Base-by-base conservation (phyloP, 805 yeast species). In the Yamadazyma endophytica region DNA sequence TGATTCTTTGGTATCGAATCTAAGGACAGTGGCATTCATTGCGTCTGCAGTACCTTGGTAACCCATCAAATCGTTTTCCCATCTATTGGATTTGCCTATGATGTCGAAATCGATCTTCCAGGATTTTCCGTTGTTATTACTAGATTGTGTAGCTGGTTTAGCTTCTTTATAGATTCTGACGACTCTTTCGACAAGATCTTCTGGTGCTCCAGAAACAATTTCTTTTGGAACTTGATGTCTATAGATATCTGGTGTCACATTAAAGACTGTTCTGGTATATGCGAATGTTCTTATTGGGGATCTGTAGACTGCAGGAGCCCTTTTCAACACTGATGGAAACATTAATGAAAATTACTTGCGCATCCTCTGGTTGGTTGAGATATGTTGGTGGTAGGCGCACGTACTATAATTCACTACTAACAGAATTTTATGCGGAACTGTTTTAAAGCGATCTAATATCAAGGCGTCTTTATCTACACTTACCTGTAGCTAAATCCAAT, bases 1-100 rank as follows among this genome's bases (percentile, higher is more conserved):
- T 24, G 84, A 74, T 28, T 85, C 90, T 58, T 75, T 79, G 31
- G 79, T 65, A 50, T 77, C 82, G 54, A 85, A 85, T 54, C 78
- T 77, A 68, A 85, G 58, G 52, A 73, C 73, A 6, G 90, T 80
- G 12, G 82, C 87, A 62, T 84, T 82, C 82, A 86, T 80, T 60
- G 77, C 79, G 56, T 85, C 95, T 21, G 83, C 75, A 26, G 82
- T 68, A 27, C 84, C 74, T 49, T 83, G 89, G 67, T 83, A 85
- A 16, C 95, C 95, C 58, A 85, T 85, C 53, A 85, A 67, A 54
- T 83, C 90, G 58, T 85, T 85, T 54, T 85, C 95, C 95, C 95
- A 85, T 54, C 92, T 68, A 65, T 85, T 77, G 14, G 82, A 85
- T 49, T 79, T 76, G 26, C 78, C 78, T 35, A 80, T 61, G 24